phyloP scores from a whole-genome alignment of 2,329 filamentous ascomycete species.

The Fusarium palustre region DNA sequence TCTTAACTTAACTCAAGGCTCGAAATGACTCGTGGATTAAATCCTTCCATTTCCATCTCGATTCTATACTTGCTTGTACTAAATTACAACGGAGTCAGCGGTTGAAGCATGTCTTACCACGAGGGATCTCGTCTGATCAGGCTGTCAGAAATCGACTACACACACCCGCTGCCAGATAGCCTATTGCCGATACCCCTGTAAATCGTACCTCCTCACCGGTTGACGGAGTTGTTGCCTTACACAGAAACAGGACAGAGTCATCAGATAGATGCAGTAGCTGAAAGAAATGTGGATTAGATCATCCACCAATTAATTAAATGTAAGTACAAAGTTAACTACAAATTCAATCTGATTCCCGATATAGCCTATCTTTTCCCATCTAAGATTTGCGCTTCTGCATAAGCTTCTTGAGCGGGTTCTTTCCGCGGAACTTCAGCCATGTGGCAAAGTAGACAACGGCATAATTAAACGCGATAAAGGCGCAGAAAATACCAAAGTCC shows the following conservation, averaged over 20 bases:
- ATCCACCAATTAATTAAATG: neutral
- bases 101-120: neutral
- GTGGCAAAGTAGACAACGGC: conserved; percentile 54
- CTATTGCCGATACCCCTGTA: neutral
- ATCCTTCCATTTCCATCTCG: neutral
- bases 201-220: neutral
- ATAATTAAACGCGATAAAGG: conserved; percentile 73
- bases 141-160: neutral
- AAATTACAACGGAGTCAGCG: neutral
- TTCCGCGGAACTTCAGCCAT: conserved; percentile 55
- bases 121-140: neutral
- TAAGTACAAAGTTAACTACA: neutral
- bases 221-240: neutral
- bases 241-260: too few relatives aligned
- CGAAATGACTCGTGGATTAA: neutral
- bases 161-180: neutral
- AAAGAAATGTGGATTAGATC: neutral
- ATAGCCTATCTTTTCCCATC: neutral
- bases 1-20: neutral
- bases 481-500: conserved; percentile 73
- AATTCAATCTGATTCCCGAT: neutral
- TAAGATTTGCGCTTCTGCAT: conserved; percentile 44
- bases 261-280: too few relatives aligned
- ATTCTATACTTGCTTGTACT: neutral
- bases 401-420: conserved; percentile 52